phyloP scores from a whole-genome alignment of 495 filamentous ascomycete genomes.

The Trichoderma reesei region DNA sequence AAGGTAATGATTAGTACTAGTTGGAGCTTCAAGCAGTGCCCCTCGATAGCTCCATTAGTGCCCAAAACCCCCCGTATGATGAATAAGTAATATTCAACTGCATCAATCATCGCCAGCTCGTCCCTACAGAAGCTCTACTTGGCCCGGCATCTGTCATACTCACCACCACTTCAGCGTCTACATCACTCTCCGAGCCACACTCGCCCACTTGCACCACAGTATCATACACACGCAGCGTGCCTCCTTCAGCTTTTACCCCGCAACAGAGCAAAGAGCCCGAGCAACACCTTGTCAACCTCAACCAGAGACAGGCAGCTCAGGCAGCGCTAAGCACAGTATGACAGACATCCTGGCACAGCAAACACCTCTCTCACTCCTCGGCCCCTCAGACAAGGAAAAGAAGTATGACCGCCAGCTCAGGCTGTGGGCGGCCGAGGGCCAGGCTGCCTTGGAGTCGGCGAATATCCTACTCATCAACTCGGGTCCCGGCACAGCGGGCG shows the following conservation, averaged over 20 bases:
- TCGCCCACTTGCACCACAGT: background rate
- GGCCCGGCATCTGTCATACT: background rate
- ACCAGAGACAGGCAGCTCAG: background rate
- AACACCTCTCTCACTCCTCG: constrained; percentile 44
- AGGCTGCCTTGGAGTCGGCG: constrained; percentile 80
- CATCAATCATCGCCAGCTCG: background rate
- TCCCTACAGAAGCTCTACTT: background rate
- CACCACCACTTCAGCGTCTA: background rate
- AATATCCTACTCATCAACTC: constrained; percentile 83
- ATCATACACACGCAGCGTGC: background rate
- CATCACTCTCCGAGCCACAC: background rate
- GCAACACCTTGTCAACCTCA: background rate
- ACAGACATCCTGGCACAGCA: constrained; percentile 35
- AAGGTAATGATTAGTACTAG: background rate
- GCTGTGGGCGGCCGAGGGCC: constrained; percentile 87
- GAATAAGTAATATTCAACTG: background rate
- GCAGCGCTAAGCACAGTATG: constrained; percentile 24
- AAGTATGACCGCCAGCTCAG: constrained; percentile 95
- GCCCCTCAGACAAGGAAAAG: constrained; percentile 76
- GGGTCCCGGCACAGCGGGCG: constrained; percentile 70
- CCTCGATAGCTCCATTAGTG: background rate
- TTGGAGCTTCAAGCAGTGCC: background rate
- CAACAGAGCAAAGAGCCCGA: background rate
- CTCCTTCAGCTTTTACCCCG: background rate
- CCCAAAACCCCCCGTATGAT: background rate